Base-by-base conservation (phyloP, 2,329 filamentous ascomycete genomes). In the Trichoderma atrobrunneum region DNA sequence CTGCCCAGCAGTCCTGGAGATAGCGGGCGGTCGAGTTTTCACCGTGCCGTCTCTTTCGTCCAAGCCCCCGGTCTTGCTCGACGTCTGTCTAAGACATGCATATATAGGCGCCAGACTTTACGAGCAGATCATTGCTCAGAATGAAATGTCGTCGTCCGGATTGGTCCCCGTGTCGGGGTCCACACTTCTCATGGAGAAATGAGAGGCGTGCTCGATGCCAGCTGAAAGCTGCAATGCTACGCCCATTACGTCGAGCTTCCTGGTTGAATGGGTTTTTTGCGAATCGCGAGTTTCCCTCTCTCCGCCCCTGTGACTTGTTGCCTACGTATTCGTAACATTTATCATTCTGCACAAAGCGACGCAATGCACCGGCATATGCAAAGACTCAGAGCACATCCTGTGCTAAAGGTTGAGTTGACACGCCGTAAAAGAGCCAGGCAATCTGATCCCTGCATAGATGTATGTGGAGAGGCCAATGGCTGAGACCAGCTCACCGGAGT, bases 191-290 rank as follows among this genome's bases (percentile, higher is more conserved):
- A 70, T 34, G 12, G 60, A 70, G 48, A 63, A 70, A 65, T 70
- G 66, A 72, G 71, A 72, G 71, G 71, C 71, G 60, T 72, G 48
- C 57, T 70, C 21, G 66, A 60, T 64, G 66, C 71, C 66, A 72
- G 71, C 71, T 72, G 71, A 72, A 63, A 62, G 16, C 56, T 64
- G 43, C 63, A 60, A 48, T 72, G 36, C 71, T 64, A 64, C 71
- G 75, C 57, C 74, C 73, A 16, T 73, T 75, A 51, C 88, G 84
- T 61, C 63, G 28, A 54, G 51, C 56, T 72, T n/a, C 26, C 28
- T 61, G 24, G 28, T 4, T 10, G n/a, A 1, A 48, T 59, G 21
- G 18, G 18, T 26, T n/a, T 43, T 71, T 62, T 70, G 59, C 21
- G 21, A 21, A n/a, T 21, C 11, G 14, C 11, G 10, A 8, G 6